Base-by-base conservation (phyloP, 192 early-diverging fungal species). In the Umbelopsis sp. region DNA sequence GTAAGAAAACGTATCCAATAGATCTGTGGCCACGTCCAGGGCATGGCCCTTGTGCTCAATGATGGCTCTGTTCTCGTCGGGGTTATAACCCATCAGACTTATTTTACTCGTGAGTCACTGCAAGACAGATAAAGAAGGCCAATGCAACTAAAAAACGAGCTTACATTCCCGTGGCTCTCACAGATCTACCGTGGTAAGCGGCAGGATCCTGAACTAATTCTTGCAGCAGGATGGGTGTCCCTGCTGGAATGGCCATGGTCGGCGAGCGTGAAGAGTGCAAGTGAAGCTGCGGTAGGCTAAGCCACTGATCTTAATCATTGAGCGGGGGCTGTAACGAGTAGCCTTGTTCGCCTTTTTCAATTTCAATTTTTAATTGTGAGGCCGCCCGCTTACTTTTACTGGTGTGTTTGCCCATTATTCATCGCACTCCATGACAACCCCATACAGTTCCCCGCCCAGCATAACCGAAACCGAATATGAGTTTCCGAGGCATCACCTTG, bases 401-500 rank as follows among this genome's bases (percentile, higher is more conserved):
- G 44, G 47, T 68, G 4, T 68, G 13, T 61, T 61, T 41, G 37
- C 7, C 37, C 37, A 41, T 41, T 41, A 41, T 41, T 61, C 50
- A 37, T 67, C 55, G n/a, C 25, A 65, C 27, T 46, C 16, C 33
- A 70, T 46, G 44, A 30, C 27, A 45, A 16, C 21, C n/a, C 18
- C 49, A 64, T 13, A 49, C 16, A 49, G 61, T 53, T 16, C 27
- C 5, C 46, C 35, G 45, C 46, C 48, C 4, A 58, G 46, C 49
- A 35, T 64, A 20, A 67, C 65, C 46, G 71, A 66, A n/a, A 45
- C 70, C 30, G 58, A 66, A 20, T 78, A 78, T 67, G 22, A 16
- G 25, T 78, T 78, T 45, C 76, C 76, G 21, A 69, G 68, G 48
- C 64, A 73, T 30, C 55, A 65, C 10, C 25, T 78, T 16, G 46